These are phyloP conservation scores for Boletellus emodensis DNA, from an alignment of 768 basidiomycete species.

Conservation along the genomic window DNA sequence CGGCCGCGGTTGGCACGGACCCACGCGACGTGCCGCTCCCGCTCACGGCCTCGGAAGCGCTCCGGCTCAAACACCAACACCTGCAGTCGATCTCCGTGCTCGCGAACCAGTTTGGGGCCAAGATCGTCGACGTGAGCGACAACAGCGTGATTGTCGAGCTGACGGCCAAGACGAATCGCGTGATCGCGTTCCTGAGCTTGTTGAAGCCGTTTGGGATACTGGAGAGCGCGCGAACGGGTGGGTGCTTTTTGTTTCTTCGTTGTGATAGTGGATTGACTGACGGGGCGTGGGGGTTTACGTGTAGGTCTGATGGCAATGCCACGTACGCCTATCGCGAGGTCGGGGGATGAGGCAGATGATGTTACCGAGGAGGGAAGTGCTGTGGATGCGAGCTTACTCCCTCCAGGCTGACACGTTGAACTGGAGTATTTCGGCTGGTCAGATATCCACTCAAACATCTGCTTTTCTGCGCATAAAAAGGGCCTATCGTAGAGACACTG, in stretches of 20 bases:
- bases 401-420: constrained; percentile 67
- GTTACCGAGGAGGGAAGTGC: constrained; percentile 46
- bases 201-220: constrained; percentile 94
- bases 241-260: constrained; percentile 19
- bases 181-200: constrained; percentile 89
- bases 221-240: constrained; percentile 92
- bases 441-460: background rate
- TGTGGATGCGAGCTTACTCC: constrained; percentile 90
- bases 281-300: no score
- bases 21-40: constrained; percentile 33
- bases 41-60: constrained; percentile 78
- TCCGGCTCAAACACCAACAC: constrained; percentile 86
- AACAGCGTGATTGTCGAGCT: constrained; percentile 94
- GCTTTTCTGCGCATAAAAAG: background rate
- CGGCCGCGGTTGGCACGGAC: constrained; percentile 2
- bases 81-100: constrained; percentile 84
- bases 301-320: constrained; percentile 98
- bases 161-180: constrained; percentile 85
- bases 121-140: constrained; percentile 92
- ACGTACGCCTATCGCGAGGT: constrained; percentile 76
- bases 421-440: no score
- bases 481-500: background rate
- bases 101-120: constrained; percentile 84
- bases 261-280: background rate
- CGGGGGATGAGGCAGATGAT: constrained; percentile 56